A percentile compares a stretch with the other conserved stretches of the same genome.
phyloP scores from a whole-genome alignment of 2,329 filamentous ascomycete genomes.

The Cercospora nicotianae region DNA sequence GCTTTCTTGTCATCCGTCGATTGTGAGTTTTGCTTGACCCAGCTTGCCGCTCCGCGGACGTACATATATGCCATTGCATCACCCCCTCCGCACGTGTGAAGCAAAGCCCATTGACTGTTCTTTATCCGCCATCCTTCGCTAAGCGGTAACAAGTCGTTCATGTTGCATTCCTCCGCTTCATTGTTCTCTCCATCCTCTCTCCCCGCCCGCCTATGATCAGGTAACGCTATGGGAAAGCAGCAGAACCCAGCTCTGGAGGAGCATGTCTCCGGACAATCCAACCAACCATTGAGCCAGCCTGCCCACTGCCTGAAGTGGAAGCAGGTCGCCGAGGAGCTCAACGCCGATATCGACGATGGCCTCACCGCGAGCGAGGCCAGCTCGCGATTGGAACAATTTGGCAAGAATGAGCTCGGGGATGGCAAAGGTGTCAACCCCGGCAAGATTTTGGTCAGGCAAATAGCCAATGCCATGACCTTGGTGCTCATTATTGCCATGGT shows the following conservation, averaged over 20 bases:
- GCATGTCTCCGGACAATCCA: constrained; percentile 39
- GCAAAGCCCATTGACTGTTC: constrained; percentile 4
- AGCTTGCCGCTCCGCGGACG: constrained; percentile 13
- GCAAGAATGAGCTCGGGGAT: constrained; percentile 69
- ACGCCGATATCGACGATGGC: constrained; percentile 66
- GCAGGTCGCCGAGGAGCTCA: constrained; percentile 57
- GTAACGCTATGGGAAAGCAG: constrained; percentile 21
- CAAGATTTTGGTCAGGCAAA: constrained; percentile 70
- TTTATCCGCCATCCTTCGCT: constrained; percentile 18
- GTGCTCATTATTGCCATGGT: constrained; percentile 54
- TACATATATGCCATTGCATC: constrained; percentile 16
- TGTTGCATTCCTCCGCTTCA: constrained; percentile 14
- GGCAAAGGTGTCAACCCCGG: constrained; percentile 66
- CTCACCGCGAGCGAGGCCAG: constrained; percentile 62
- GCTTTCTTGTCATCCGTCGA: constrained; percentile 22
- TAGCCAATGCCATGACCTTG: constrained; percentile 76
- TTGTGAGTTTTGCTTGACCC: constrained; percentile 12
- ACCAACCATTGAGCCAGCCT: constrained; percentile 59
- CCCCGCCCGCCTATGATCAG: constrained; percentile 3
- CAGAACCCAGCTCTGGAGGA: constrained; percentile 21
- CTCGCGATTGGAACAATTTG: constrained; percentile 60
- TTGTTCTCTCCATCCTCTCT: constrained; percentile 1
- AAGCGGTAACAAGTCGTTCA: constrained; percentile 3
- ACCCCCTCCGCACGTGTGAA: constrained; percentile 5
- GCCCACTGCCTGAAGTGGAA: constrained; percentile 62